Conservation (phyloP, 176 grass and related monocot genomes). For the Zea luxurians region DNA sequence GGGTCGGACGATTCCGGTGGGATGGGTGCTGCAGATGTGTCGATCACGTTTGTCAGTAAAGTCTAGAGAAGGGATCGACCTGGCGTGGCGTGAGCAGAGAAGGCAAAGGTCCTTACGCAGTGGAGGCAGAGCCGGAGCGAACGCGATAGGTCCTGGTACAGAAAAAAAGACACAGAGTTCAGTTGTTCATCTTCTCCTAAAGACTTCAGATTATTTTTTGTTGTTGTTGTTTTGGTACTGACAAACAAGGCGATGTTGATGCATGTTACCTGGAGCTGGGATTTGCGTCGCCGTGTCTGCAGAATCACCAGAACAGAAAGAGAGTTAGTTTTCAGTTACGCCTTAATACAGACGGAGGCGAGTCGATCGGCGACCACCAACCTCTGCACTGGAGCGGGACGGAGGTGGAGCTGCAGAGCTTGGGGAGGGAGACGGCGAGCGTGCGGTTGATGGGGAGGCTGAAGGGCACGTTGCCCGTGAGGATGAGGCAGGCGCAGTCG, state of each 20-base stretch:
- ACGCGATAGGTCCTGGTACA: constrained; percentile 52
- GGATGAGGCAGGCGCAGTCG: constrained; percentile 71
- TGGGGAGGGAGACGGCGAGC: constrained; percentile 71
- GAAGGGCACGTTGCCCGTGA: constrained; percentile 90
- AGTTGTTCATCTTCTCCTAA: not conserved
- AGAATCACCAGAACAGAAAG: not conserved
- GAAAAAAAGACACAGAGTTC: not conserved
- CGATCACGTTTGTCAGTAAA: not conserved
- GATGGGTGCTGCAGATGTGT: constrained; percentile 38
- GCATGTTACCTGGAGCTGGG: constrained; percentile 44
- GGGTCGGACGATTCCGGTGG: constrained; percentile 44
- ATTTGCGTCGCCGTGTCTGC: constrained; percentile 46
- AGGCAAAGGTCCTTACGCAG: constrained; percentile 49
- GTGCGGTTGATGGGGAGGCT: constrained; percentile 85
- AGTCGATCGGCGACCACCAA: too few relatives aligned
- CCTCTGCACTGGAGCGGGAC: constrained; percentile 89
- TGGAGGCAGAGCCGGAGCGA: constrained; percentile 67
- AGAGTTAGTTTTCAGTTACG: too few relatives aligned
- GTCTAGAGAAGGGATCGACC: not conserved
- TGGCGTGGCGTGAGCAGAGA: not conserved
- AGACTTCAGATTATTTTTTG: too few relatives aligned
- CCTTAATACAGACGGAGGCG: too few relatives aligned
- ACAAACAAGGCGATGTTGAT: too few relatives aligned
- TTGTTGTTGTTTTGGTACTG: too few relatives aligned
- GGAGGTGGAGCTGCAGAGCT: constrained; percentile 53